These are phyloP conservation scores for Amoebophrya sp. DNA, from an alignment of 169 alveolate genomes.

Conservation along the genomic window DNA sequence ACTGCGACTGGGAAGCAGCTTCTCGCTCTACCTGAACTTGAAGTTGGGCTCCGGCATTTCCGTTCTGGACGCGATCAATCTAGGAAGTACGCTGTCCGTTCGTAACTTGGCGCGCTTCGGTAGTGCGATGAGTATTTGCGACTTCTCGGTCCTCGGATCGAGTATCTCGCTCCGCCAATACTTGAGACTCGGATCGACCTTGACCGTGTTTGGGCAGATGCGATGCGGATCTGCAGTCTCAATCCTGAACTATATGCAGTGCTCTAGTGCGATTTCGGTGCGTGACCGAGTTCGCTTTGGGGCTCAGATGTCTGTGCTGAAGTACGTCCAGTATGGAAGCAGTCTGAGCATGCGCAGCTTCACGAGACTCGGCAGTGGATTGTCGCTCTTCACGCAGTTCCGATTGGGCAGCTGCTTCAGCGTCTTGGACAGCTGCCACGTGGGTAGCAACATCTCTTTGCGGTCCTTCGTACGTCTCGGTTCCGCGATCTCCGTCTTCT, in stretches of 20 bases:
- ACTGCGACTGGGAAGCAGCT: background rate
- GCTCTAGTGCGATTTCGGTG: background rate
- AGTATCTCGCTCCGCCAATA: background rate
- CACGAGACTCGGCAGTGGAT: background rate
- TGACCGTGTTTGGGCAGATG: background rate
- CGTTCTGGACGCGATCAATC: background rate
- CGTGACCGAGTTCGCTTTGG: background rate
- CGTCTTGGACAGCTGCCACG: conserved; percentile 3
- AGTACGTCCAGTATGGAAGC: background rate
- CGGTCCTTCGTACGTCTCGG: conserved; percentile 28
- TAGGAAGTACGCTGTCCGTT: background rate
- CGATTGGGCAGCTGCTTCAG: conserved; percentile 15
- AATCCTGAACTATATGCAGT: background rate
- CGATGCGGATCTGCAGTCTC: conserved; percentile 14
- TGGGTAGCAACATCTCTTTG: background rate
- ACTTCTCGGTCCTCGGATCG: background rate
- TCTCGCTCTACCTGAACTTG: background rate
- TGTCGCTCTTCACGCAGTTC: background rate
- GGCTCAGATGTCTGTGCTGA: background rate
- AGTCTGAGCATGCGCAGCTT: background rate
- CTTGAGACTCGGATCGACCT: conserved; percentile 14
- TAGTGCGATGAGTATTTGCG: background rate
- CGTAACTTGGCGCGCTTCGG: conserved; percentile 11
- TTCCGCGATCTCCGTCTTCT: background rate
- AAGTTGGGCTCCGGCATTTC: background rate